Evolutionary conservation across 805 yeast genomes (phyloP), one percentile per base, ranked within the genome.

Genomic region (Kockiozyma suomiensis): DNA sequence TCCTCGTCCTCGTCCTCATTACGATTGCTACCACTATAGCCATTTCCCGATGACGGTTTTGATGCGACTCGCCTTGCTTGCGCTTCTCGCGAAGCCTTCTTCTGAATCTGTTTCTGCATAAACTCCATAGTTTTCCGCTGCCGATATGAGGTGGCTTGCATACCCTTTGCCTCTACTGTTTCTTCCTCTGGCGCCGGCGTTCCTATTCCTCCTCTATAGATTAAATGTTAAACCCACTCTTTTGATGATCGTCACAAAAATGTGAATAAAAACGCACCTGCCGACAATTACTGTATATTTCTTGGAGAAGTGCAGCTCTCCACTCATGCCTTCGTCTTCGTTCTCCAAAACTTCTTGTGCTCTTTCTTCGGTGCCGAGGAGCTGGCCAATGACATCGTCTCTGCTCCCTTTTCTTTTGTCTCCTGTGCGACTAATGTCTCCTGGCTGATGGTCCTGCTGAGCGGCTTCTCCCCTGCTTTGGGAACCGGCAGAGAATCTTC

Each of bases 61-160:
- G 42, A 10, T 10, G 35, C 13, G 28, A 17, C 13, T 32, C 19
- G 25, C 15, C 32, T 17, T 13, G 15, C 17, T 19, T 40, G 37
- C 7, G 35, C 35, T 35, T 45, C 42, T 43, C 38, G 42, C 49
- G 40, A 28, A 2, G 47, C 49, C 21, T 51, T 37, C 58, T 56
- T 60, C 38, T 35, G 57, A 19, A 47, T 51, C 52, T 60, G 64
- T 35, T 60, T 57, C 48, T 56, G 58, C 61, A 60, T 52, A 30
- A 60, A 60, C 32, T 56, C 64, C 49, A 60, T 17, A 26, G 64
- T 60, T 40, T 52, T 57, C 23, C 64, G 58, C 47, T 60, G 64
- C 21, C 64, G 41, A 30, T 33, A 59, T 12, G 64, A 35, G 25
- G 43, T 50, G 30, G 54, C 54, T n/a, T 57, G 41, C 17, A 35